Base-by-base conservation (phyloP, 2,329 filamentous ascomycete genomes). In the Xylariaceae sp. region DNA sequence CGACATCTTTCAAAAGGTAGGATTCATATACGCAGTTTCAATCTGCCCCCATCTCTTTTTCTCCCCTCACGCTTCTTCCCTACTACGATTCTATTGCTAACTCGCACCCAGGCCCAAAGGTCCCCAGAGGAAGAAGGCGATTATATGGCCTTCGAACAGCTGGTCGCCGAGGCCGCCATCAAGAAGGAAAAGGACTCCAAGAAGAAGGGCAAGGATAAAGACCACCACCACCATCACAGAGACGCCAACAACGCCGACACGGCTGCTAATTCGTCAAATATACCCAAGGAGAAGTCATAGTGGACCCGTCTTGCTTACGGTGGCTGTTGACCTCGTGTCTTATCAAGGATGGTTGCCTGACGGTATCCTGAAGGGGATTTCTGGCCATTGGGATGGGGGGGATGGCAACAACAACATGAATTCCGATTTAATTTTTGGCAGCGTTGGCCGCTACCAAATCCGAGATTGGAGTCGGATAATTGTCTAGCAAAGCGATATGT, bases 101-200 rank as follows among this genome's bases (percentile, higher is more conserved):
- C 50, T 16, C 9, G 1, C 45, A 19, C 20, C 46, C 64, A 97
- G 93, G 91, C 93, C 41, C 84, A 89, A 73, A 88, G 95, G 60
- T 89, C 93, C 52, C 89, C 93, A 42, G 95, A 99, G 63, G 95
- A 99, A 78, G 95, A 99, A 75, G 93, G 95, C 62, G 95, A 98
- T 69, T 98, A 96, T 76, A 96, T 99, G 85, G 93, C 93, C 16
- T 99, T 99, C 66, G 95, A 99, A 74, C 92, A 98, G 75, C 87
- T 99, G 53, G 96, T 99, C 74, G 93, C 95, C 48, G 95, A 99
- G 73, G 93, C 93, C 3, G 92, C 93, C 54, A 89, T 92, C 51
- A 98, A 98, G 83, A 96, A 97, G 77, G 91, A 95, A 69, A 87
- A 91, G 73, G 89, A 93, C 68, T 85, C 90, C 54, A 89, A 91